Percentiles rank a stretch among this genome's conserved stretches.
Conservation (phyloP, 495 filamentous ascomycete genomes). For the Podospora didyma region DNA sequence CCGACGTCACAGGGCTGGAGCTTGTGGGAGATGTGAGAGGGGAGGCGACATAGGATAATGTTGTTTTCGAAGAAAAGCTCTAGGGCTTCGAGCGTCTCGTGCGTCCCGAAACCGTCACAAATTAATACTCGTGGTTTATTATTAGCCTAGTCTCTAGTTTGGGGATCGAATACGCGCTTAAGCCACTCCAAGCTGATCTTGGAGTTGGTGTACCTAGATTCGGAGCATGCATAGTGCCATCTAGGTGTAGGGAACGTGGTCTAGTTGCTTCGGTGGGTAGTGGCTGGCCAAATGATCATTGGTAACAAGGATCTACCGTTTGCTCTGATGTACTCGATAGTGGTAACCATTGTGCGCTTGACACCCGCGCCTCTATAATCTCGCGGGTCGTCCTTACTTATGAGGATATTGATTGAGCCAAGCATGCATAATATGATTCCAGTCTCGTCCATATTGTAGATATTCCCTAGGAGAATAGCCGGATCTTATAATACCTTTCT, state of each 20-base stretch:
- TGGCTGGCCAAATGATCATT: neutral
- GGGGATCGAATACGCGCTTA: neutral
- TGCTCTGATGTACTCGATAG: neutral
- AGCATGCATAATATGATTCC: neutral
- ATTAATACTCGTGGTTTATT: neutral
- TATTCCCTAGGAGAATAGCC: neutral
- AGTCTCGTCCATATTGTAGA: neutral
- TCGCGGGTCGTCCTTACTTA: neutral
- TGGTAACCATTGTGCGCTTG: neutral
- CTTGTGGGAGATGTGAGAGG: neutral
- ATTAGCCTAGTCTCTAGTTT: neutral
- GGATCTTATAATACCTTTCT: neutral
- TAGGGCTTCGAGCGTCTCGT: neutral
- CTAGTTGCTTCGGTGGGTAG: neutral
- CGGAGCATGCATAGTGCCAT: neutral
- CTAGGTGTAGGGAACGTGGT: neutral
- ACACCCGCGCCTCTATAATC: neutral
- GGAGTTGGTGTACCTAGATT: neutral
- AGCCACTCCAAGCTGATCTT: neutral
- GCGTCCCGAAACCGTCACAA: neutral
- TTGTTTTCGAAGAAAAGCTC: neutral
- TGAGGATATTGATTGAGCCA: neutral
- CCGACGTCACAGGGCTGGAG: neutral
- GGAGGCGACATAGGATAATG: neutral
- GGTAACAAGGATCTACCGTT: neutral